These are phyloP conservation scores for Taphrina populina DNA, from an alignment of 1,139 yeast species.

Conservation along the genomic window DNA sequence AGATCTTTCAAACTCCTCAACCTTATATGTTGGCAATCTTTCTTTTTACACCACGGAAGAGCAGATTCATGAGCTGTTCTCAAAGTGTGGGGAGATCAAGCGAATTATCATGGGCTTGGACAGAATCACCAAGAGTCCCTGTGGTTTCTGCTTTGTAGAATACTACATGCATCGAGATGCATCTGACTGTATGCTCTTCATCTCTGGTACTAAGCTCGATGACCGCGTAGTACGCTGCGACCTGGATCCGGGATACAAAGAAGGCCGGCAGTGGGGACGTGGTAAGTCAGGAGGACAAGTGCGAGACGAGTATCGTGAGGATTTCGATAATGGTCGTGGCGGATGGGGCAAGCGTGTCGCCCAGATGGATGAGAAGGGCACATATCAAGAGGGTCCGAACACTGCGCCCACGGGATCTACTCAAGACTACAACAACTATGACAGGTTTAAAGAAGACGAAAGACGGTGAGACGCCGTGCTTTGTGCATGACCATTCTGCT, in stretches of 20 bases:
- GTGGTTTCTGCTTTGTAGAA: conserved; percentile 92
- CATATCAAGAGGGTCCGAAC: conserved; percentile 28
- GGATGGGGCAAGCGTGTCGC: conserved; percentile 49
- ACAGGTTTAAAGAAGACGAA: conserved; percentile 20
- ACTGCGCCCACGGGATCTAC: conserved; percentile 27
- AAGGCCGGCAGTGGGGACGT: conserved; percentile 92
- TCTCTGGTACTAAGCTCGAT: conserved; percentile 77
- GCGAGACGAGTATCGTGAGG: conserved; percentile 57
- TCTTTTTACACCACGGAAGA: conserved; percentile 85
- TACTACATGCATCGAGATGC: conserved; percentile 69
- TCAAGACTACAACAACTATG: conserved; percentile 20
- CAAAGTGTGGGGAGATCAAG: conserved; percentile 72
- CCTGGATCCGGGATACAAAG: conserved; percentile 89
- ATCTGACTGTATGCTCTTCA: conserved; percentile 72
- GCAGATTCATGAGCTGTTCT: conserved; percentile 80
- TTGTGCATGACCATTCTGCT: too few species aligned
- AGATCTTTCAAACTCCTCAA: conserved; percentile 49
- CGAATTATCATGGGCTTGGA: conserved; percentile 91
- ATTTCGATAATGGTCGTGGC: conserved; percentile 59
- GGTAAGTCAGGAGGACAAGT: conserved; percentile 89
- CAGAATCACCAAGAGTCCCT: conserved; percentile 81
- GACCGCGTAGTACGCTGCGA: conserved; percentile 78
- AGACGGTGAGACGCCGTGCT: too few species aligned
- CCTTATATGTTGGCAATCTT: conserved; percentile 83
- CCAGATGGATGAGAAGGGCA: conserved; percentile 28